Evolutionary conservation across 2,329 filamentous ascomycete genomes (phyloP), one percentile per base, ranked within the genome.

Genomic region (Paraphoma sp.): DNA sequence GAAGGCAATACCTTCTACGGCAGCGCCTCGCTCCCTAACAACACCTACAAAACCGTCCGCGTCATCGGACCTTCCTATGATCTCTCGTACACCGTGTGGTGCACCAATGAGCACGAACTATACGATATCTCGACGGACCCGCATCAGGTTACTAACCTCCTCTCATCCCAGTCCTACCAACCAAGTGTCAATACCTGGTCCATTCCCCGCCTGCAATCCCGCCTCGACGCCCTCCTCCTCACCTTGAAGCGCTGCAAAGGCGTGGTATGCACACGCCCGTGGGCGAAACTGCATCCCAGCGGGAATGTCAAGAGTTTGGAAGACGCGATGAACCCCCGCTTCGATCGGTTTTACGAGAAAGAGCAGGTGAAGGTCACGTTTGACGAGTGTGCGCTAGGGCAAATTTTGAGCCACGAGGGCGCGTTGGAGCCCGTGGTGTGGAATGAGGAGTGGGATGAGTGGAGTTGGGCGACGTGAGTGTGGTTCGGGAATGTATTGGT

Each of bases 1-100:
- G 65, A 68, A 18, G 63, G 60, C 6, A 65, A 65, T 9, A 16
- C 45, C 3, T 63, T 62, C 16, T 62, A 44, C 30, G 65, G 64
- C 1, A 2, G 14, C 0, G 10, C 5, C 6, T 29, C 14, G 12
- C 48, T 49, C 7, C 16, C 18, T 1, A 80, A 82, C 45, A 88
- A 88, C 60, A 88, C 86, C 0, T 89, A 88, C 76, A 89, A 89
- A 72, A 82, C 80, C 0, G 65, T 88, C 17, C 79, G 86, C 12
- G 74, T 89, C 2, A 76, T 86, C 4, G 77, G 82, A 0, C 71
- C 81, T 1, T 75, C 77, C 6, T 90, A 89, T 63, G 85, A 84
- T 63, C 69, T 90, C 3, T 85, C 87, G 57, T 91, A 91, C 63
- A 83, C 86, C 0, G 86, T 89, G 0, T 91, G 88, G 87, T 91